phyloP scores from a whole-genome alignment of 2,329 filamentous ascomycete genomes.

The Pseudogymnoascus sp. region DNA sequence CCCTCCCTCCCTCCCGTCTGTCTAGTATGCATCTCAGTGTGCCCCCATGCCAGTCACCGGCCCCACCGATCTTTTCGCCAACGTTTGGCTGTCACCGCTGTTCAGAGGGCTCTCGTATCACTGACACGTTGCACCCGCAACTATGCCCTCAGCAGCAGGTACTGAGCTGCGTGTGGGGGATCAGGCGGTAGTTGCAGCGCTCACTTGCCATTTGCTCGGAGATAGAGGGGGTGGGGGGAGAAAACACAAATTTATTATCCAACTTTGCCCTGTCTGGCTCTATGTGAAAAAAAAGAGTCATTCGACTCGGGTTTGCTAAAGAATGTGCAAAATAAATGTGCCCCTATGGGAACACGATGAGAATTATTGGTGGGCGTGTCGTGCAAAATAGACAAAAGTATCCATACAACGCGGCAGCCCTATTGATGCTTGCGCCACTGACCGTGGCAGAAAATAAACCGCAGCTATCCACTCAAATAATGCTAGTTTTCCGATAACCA shows the following conservation, averaged over 20 bases:
- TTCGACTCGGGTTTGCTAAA: neutral
- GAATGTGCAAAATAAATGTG: constrained; percentile 2
- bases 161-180: neutral
- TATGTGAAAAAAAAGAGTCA: neutral
- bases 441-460: neutral
- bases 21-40: neutral
- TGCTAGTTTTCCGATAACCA: constrained; percentile 1
- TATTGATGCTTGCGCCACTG: neutral
- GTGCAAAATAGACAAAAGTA: neutral
- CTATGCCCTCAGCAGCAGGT: neutral
- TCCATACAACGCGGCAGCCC: neutral
- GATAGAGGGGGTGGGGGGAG: neutral
- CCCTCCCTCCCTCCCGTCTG: neutral
- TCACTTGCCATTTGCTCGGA: neutral
- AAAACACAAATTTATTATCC: constrained; percentile 6
- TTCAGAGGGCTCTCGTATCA: neutral
- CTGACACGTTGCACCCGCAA: neutral
- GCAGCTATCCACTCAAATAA: neutral
- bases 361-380: neutral
- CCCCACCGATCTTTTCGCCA: neutral
- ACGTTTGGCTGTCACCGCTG: neutral
- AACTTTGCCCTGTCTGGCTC: neutral
- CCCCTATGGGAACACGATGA: neutral
- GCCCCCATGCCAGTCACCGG: neutral
- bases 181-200: neutral